Evolutionary conservation across 2,329 filamentous ascomycete genomes (phyloP), one percentile per base, ranked within the genome.

Genomic region (Trichophyton benhamiae): DNA sequence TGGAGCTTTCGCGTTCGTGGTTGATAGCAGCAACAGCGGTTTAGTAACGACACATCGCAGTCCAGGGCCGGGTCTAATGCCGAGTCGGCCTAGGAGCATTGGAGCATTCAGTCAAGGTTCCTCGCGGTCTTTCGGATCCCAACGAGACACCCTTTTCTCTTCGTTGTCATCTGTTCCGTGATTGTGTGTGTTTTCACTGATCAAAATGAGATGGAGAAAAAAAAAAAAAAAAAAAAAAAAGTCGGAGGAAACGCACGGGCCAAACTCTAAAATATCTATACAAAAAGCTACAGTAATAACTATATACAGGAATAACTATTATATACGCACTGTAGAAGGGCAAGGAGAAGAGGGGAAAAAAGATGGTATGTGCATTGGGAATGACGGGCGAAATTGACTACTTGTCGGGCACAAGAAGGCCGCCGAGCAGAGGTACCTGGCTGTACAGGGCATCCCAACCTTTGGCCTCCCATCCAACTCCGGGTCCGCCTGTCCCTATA

Each of bases 371-470:
- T 13, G 33, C 9, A 13, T 38, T 13, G 33, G 9, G 33, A 6
- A 15, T 17, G 41, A 44, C n/a, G 41, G 41, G n/a, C 15, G 41
- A 38, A 11, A 38, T 3, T 11, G 33, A 38, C n/a, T 44, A 44
- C n/a, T 8, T 17, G 3, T 46, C 57, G 3, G 27, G 57, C 8
- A 33, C 38, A 13, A 59, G 25, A 11, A 59, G 27, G 8, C 41
- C n/a, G 1, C 80, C 79, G 60, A 86, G 69, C 11, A 85, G 66
- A 0, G 85, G 85, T 48, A 87, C 77, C 59, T 77, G 79, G 64
- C 73, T 77, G 71, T 85, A 91, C 65, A 96, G 77, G 58, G 84
- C 81, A 76, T 96, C 87, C 74, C 92, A 96, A 58, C 88, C 80
- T 66, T 80, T 87, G 1, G 84, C 89, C 60, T 95, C 80, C 90